These are phyloP conservation scores for Neurospora pannonica DNA, from an alignment of 495 filamentous ascomycete species.

Conservation along the genomic window DNA sequence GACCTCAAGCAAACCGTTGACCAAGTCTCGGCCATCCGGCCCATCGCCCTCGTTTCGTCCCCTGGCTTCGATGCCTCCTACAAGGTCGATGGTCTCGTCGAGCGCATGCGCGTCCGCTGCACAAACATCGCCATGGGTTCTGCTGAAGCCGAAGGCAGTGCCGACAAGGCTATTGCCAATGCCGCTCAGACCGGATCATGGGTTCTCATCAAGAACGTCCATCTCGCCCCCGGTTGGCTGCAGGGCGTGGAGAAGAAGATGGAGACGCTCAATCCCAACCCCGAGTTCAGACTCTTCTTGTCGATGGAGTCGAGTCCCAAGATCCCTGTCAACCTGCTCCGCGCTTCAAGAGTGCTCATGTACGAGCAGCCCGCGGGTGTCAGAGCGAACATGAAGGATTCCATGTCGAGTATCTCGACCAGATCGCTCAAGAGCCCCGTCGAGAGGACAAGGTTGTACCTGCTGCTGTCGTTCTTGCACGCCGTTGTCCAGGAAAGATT, in stretches of 20 bases:
- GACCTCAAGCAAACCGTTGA: constrained; percentile 78
- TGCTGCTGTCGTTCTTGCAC: constrained; percentile 88
- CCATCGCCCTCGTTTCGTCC: constrained; percentile 84
- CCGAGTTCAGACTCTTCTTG: constrained; percentile 89
- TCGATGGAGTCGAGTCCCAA: constrained; percentile 97
- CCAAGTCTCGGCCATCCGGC: constrained; percentile 74
- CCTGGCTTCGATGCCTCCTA: constrained; percentile 98
- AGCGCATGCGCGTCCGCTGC: constrained; percentile 69
- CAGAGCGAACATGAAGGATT: constrained; percentile 97
- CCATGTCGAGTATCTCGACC: constrained; percentile 71
- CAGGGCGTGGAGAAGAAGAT: constrained; percentile 95
- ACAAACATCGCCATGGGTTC: constrained; percentile 99
- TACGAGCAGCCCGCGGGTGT: constrained; percentile 97
- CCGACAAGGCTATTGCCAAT: constrained; percentile 90
- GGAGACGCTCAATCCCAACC: constrained; percentile 87
- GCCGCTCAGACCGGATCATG: constrained; percentile 88
- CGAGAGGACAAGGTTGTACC: constrained; percentile 83
- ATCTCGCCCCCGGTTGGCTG: constrained; percentile 90
- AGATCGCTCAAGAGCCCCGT: constrained; percentile 74
- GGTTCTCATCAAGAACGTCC: constrained; percentile 99
- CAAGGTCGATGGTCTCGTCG: constrained; percentile 92
- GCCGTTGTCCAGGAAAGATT: constrained; percentile 93
- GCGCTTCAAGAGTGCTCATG: constrained; percentile 90
- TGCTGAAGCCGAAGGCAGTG: constrained; percentile 80
- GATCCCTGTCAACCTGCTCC: constrained; percentile 92